phyloP scores from a whole-genome alignment of 2,329 filamentous ascomycete species.

The Xylariaceae sp. region DNA sequence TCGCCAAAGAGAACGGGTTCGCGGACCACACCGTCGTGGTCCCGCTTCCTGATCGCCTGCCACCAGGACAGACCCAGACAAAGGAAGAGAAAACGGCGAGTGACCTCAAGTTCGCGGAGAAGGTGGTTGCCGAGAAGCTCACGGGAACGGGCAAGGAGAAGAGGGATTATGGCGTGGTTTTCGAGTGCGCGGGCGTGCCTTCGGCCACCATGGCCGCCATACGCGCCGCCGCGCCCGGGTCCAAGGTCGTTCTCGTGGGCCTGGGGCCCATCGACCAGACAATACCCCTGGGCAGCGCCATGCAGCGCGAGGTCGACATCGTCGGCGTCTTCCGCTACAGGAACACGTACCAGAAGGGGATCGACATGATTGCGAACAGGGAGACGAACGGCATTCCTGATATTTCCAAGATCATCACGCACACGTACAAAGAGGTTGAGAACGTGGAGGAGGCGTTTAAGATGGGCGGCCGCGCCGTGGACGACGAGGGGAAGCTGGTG shows the following conservation, averaged over 20 bases:
- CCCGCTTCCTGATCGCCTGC: slow-evolving; percentile 38
- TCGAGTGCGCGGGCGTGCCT: slow-evolving; percentile 74
- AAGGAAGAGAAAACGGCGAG: slow-evolving; percentile 46
- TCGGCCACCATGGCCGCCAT: slow-evolving; percentile 70
- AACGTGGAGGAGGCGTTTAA: no score
- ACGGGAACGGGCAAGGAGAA: slow-evolving; percentile 58
- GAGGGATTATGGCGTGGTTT: slow-evolving; percentile 62
- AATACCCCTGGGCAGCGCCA: slow-evolving; percentile 65
- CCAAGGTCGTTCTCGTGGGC: slow-evolving; percentile 69
- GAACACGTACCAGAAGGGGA: slow-evolving; percentile 69
- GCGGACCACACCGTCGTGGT: slow-evolving; percentile 55
- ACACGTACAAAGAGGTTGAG: no score
- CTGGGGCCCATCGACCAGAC: slow-evolving; percentile 77
- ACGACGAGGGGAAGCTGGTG: no score
- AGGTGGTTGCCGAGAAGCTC: slow-evolving; percentile 28
- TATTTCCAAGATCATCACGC: no score
- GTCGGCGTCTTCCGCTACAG: slow-evolving; percentile 72
- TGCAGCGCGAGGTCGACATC: slow-evolving; percentile 70
- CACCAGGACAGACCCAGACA: slow-evolving; percentile 42
- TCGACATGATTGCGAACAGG: no score
- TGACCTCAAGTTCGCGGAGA: slow-evolving; percentile 39
- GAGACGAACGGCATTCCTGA: no score
- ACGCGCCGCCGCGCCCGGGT: slow-evolving; percentile 64
- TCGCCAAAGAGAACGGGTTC: slow-evolving; percentile 53
- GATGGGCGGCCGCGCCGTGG: no score